These are phyloP conservation scores for Mycosphaerelloides madeirae DNA, from an alignment of 2,329 filamentous ascomycete species.

Conservation along the genomic window DNA sequence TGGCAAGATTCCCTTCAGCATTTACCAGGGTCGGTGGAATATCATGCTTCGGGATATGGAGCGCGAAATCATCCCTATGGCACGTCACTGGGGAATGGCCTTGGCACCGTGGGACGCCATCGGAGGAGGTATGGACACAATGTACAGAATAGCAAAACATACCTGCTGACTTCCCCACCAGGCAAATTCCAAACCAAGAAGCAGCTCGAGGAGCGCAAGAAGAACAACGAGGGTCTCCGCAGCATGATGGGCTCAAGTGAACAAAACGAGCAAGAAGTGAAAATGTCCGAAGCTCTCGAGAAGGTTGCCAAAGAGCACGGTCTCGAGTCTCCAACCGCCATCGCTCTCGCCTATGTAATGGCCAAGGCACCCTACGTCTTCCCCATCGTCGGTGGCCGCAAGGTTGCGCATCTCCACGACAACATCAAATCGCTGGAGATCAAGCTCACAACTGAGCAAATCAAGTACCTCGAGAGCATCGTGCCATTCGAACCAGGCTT, in stretches of 20 bases:
- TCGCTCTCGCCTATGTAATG: constrained; percentile 66
- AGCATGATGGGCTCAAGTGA: constrained; percentile 20
- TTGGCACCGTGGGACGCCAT: constrained; percentile 54
- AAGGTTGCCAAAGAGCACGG: constrained; percentile 56
- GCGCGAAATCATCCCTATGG: constrained; percentile 45
- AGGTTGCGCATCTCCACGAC: constrained; percentile 62
- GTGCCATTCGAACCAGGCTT: constrained; percentile 63
- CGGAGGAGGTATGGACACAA: neutral
- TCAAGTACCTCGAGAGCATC: constrained; percentile 61
- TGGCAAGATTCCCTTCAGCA: constrained; percentile 34
- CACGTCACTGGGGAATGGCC: constrained; percentile 38
- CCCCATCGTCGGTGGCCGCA: constrained; percentile 66
- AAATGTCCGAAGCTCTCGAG: constrained; percentile 55
- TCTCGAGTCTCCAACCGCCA: constrained; percentile 29
- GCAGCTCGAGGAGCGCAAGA: constrained; percentile 43
- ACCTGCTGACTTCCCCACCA: neutral
- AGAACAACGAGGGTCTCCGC: constrained; percentile 32
- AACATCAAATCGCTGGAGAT: constrained; percentile 66
- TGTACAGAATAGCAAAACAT: too few relatives aligned
- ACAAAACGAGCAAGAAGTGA: constrained; percentile 44
- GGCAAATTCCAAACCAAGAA: constrained; percentile 41
- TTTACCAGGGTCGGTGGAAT: constrained; percentile 38
- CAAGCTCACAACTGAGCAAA: constrained; percentile 56
- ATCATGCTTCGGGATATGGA: constrained; percentile 42
- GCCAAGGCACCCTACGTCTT: constrained; percentile 51